Conservation (phyloP, 306 rosid species). For the Abrus pulchellus region DNA sequence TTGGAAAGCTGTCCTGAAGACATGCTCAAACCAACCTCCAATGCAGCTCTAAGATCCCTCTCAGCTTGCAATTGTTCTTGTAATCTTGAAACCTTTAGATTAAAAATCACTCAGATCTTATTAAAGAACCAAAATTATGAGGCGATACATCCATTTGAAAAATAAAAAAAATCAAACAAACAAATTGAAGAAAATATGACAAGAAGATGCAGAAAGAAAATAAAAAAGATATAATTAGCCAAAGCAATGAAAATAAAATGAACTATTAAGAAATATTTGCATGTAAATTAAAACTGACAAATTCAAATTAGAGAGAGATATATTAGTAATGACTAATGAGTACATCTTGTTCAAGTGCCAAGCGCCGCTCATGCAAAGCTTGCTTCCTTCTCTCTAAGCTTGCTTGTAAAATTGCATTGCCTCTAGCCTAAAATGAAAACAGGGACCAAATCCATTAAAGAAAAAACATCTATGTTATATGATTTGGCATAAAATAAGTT, state of each 20-base stretch:
- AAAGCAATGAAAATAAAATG: constrained; percentile 7
- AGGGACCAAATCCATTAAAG: constrained; percentile 42
- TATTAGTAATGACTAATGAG: constrained; percentile 51
- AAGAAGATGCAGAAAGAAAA: neutral
- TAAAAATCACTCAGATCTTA: constrained; percentile 47
- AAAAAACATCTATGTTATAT: constrained; percentile 18
- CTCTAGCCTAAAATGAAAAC: constrained; percentile 80
- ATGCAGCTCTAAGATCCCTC: constrained; percentile 99
- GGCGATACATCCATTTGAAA: constrained; percentile 26
- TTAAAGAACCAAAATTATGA: constrained; percentile 11
- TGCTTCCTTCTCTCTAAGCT: constrained; percentile 99
- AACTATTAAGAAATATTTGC: neutral
- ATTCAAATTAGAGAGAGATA: constrained; percentile 18
- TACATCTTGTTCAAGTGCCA: constrained; percentile 99
- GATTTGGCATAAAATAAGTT: constrained; percentile 37
- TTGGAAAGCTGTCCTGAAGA: constrained; percentile 88
- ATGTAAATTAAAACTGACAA: constrained; percentile 2
- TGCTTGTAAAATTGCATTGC: constrained; percentile 98
- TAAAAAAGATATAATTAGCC: neutral
- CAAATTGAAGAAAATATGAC: constrained; percentile 5
- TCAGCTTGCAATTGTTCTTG: constrained; percentile 99
- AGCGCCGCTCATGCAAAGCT: constrained; percentile 97
- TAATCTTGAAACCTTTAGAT: constrained; percentile 87
- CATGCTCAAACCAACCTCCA: constrained; percentile 98
- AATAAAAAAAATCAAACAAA: neutral